These are phyloP conservation scores for Fusarium torulosum DNA, from an alignment of 2,329 filamentous ascomycete genomes.

Conservation along the genomic window DNA sequence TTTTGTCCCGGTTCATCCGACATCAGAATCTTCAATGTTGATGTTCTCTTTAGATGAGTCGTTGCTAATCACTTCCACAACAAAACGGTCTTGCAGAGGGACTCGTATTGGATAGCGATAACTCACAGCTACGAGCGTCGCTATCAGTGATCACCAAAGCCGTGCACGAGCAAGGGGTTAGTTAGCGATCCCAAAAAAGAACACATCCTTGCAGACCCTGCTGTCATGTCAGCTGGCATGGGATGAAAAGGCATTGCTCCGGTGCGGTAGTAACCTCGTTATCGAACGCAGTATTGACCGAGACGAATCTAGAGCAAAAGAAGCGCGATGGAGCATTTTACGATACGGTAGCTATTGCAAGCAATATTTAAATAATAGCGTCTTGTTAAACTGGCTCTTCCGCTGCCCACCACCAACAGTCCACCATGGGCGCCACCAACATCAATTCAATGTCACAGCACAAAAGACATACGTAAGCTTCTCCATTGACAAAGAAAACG, in stretches of 20 bases:
- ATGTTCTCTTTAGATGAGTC: not conserved
- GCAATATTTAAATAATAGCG: not conserved
- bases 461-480: not conserved
- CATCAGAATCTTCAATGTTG: too few relatives aligned
- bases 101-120: not conserved
- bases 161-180: slow-evolving; percentile 3
- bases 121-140: too few relatives aligned
- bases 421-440: too few relatives aligned
- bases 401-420: not conserved
- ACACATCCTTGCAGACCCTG: slow-evolving; percentile 10
- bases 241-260: slow-evolving; percentile 8
- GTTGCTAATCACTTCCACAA: not conserved
- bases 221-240: slow-evolving; percentile 16
- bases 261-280: not conserved
- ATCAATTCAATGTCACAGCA: not conserved
- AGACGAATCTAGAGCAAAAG: not conserved
- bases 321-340: not conserved
- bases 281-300: not conserved
- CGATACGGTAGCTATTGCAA: not conserved
- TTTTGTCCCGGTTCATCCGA: too few relatives aligned
- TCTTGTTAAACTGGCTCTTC: not conserved
- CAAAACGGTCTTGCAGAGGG: not conserved
- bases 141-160: slow-evolving; percentile 1
- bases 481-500: not conserved
- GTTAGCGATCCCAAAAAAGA: not conserved